Conservation (phyloP, 2,329 filamentous ascomycete species). For the Didymella lethalis region DNA sequence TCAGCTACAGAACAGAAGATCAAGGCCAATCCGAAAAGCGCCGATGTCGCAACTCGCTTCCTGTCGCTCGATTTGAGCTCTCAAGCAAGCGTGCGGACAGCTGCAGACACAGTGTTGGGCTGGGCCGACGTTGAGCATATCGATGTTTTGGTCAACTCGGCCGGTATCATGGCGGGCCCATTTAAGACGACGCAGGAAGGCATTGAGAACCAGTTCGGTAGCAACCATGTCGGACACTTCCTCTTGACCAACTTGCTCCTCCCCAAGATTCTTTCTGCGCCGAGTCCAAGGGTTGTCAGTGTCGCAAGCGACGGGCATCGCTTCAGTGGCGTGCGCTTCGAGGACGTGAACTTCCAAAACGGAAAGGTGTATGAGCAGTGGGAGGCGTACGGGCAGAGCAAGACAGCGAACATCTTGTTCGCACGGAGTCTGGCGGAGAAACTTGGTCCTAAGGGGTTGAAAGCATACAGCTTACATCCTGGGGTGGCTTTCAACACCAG, state of each 20-base stretch:
- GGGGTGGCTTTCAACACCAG: neutral
- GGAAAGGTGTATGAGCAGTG: conserved; percentile 54
- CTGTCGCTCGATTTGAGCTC: neutral
- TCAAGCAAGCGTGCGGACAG: neutral
- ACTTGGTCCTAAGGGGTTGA: neutral
- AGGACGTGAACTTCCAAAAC: conserved; percentile 46
- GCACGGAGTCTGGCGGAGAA: conserved; percentile 18
- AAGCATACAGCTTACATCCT: neutral
- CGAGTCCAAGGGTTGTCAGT: neutral
- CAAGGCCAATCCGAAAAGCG: neutral
- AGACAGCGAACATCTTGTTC: conserved; percentile 59
- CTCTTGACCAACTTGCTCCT: neutral
- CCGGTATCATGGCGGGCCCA: neutral
- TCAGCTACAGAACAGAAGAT: neutral
- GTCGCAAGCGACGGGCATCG: neutral
- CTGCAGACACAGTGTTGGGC: neutral
- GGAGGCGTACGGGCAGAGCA: conserved; percentile 61
- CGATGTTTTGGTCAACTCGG: neutral
- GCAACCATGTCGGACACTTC: neutral
- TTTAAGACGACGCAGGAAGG: neutral
- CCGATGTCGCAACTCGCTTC: neutral
- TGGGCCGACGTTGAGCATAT: neutral
- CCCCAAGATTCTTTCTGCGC: neutral
- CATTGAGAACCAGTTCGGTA: neutral
- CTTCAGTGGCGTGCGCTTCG: neutral